Base-by-base conservation (phyloP, 345 rosid genomes). In the Schrenkiella parvula region DNA sequence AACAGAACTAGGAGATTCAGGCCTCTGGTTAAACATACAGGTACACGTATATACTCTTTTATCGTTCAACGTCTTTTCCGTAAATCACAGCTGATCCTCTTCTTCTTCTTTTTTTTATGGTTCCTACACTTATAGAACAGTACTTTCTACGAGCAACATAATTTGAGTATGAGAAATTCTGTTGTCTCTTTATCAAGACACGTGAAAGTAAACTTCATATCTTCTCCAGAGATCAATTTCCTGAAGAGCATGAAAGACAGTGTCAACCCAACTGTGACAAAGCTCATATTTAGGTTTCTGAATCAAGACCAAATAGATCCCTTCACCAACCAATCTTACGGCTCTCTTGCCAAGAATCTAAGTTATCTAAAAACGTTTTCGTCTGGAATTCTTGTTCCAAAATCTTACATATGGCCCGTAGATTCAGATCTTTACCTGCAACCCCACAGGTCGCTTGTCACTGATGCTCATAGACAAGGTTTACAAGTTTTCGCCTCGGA, bases 1-100 rank as follows among this genome's bases (percentile, higher is more conserved):
- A 73, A 37, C 22, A 80, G 8, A 77, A 6, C 0, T 1, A 47
- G 74, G 80, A 82, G 23, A 69, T 79, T n/a, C 83, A 80, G 34
- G 52, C 66, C 72, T 66, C 72, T 90, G 95, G 95, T 74, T 90
- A 82, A 88, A 90, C 69, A 65, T 90, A 77, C 87, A 88, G 95
- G 97, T 66, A 51, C 25, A 23, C 38, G 37, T 68, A 29, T 47
- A 28, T 80, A 64, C 37, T 35, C 47, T 42, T 6, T 31, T 65
- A 18, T 48, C n/a, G 1, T 35, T 9, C 13, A 14, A 25, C 8
- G 0, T 3, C 35, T 46, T 42, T 41, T 11, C 26, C 21, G 56
- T 54, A 43, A 48, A 44, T 11, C 74, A 62, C 35, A 42, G 5
- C 28, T 42, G 13, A 48, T 60, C 35, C 32, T 63, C 35, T 61